Conservation (phyloP, 768 basidiomycete genomes). For the Hygrophoropsis aurantiaca region DNA sequence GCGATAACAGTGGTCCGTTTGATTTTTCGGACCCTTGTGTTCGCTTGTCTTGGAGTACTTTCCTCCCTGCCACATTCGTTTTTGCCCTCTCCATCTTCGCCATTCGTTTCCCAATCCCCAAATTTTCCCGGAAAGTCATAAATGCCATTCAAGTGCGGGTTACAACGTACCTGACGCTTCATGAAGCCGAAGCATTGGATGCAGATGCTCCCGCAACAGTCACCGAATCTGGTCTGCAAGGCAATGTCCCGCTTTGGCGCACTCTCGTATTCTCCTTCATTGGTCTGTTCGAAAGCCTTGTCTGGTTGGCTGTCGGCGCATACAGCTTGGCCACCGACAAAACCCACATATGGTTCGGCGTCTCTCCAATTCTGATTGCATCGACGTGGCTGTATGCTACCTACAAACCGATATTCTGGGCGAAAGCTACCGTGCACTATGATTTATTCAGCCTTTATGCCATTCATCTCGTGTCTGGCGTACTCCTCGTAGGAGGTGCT, state of each 20-base stretch:
- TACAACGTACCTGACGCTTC: conserved; percentile 44
- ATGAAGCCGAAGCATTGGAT: conserved; percentile 55
- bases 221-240: neutral
- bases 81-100: conserved; percentile 39
- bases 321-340: conserved; percentile 46
- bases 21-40: conserved; percentile 50
- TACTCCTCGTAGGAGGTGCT: conserved; percentile 52
- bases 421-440: conserved; percentile 56
- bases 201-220: conserved; percentile 1
- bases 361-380: conserved; percentile 48
- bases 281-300: conserved; percentile 54
- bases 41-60: conserved; percentile 48
- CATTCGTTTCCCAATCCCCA: conserved; percentile 29
- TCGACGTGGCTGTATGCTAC: conserved; percentile 68
- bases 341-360: conserved; percentile 30
- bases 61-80: conserved; percentile 47
- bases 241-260: conserved; percentile 53
- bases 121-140: conserved; percentile 15
- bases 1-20: conserved; percentile 14
- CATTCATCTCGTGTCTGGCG: conserved; percentile 42
- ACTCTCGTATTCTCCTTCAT: conserved; percentile 53
- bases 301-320: conserved; percentile 61
- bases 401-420: conserved; percentile 50
- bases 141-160: conserved; percentile 28
- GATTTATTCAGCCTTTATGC: conserved; percentile 64